A percentile compares a stretch with the other conserved stretches of the same genome.
Evolutionary conservation across 2,329 filamentous ascomycete species (phyloP).

Genomic region (Cercospora citrullina): DNA sequence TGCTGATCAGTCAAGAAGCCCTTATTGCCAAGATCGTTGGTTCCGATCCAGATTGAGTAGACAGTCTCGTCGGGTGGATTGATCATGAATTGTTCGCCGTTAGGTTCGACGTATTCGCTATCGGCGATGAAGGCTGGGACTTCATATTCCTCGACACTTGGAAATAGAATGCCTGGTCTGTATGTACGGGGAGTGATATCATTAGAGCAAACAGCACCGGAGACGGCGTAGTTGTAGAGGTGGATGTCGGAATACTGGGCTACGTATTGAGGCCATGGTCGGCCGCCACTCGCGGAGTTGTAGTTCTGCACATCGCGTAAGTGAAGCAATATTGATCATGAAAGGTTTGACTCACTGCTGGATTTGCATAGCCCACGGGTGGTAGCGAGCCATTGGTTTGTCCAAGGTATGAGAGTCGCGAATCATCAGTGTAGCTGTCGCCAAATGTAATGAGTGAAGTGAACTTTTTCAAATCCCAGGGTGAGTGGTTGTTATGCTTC

Average conservation of each 20-base stretch:
- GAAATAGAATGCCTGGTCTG: conserved; percentile 57
- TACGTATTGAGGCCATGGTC: conserved; percentile 68
- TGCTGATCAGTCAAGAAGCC: conserved; percentile 69
- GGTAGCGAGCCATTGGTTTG: conserved; percentile 60
- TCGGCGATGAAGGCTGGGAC: conserved; percentile 52
- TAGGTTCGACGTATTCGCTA: conserved; percentile 35
- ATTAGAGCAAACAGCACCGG: conserved; percentile 72
- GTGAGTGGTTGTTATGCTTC: neutral
- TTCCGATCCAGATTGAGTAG: conserved; percentile 78
- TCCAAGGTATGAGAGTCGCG: conserved; percentile 63
- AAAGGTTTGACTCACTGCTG: conserved; percentile 41
- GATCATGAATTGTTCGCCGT: conserved; percentile 46
- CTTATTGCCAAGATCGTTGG: conserved; percentile 70
- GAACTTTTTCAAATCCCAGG: conserved; percentile 52
- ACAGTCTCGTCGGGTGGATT: conserved; percentile 61
- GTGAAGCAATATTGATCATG: conserved; percentile 1
- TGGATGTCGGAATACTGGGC: conserved; percentile 58
- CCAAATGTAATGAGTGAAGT: conserved; percentile 69
- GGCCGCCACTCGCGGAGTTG: conserved; percentile 63
- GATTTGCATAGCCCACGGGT: conserved; percentile 59
- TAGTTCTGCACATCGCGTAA: conserved; percentile 28
- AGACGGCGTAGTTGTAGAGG: conserved; percentile 60
- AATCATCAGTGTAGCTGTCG: conserved; percentile 71
- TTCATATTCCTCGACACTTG: conserved; percentile 52
- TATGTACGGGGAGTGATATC: conserved; percentile 61